These are phyloP conservation scores for Mortierella sp. DNA, from an alignment of 371 early-diverging fungal species.

Conservation along the genomic window DNA sequence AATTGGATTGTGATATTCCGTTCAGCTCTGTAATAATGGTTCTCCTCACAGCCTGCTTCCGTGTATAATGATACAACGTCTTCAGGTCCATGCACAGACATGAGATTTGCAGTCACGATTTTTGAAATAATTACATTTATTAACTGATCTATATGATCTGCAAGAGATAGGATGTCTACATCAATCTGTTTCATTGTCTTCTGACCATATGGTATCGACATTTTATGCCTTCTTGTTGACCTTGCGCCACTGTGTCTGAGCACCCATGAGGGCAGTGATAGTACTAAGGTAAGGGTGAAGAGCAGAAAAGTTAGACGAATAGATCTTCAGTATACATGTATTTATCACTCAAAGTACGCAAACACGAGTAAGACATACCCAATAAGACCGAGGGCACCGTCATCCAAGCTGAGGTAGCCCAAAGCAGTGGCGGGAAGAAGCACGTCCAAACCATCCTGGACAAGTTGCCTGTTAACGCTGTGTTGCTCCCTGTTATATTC, in stretches of 20 bases:
- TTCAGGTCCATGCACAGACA: too few species aligned
- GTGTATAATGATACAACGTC: too few species aligned
- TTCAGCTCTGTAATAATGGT: too few species aligned
- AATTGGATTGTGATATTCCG: too few species aligned
- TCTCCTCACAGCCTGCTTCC: too few species aligned
- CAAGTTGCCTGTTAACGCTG: slow-evolving; percentile 60
- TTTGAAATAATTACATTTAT: not conserved
- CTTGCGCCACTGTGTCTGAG: slow-evolving; percentile 58
- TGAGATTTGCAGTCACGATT: too few species aligned
- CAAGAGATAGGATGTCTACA: not conserved
- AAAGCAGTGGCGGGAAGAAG: slow-evolving; percentile 71
- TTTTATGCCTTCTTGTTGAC: slow-evolving; percentile 41
- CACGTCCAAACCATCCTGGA: slow-evolving; percentile 72
- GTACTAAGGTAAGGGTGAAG: not conserved
- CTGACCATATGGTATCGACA: not conserved
- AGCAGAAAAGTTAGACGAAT: not conserved
- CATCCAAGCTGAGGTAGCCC: slow-evolving; percentile 65
- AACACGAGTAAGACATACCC: slow-evolving; percentile 3
- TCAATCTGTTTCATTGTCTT: not conserved
- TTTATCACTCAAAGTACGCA: not conserved
- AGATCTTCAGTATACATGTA: not conserved
- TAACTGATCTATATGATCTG: not conserved
- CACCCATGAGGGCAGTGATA: slow-evolving; percentile 56
- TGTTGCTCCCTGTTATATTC: slow-evolving; percentile 60
- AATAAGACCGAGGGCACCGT: slow-evolving; percentile 75